Percentiles rank a stretch among this genome's conserved stretches.
Conservation (phyloP, 2,329 filamentous ascomycete species). For the Coniochaeta hoffmannii region DNA sequence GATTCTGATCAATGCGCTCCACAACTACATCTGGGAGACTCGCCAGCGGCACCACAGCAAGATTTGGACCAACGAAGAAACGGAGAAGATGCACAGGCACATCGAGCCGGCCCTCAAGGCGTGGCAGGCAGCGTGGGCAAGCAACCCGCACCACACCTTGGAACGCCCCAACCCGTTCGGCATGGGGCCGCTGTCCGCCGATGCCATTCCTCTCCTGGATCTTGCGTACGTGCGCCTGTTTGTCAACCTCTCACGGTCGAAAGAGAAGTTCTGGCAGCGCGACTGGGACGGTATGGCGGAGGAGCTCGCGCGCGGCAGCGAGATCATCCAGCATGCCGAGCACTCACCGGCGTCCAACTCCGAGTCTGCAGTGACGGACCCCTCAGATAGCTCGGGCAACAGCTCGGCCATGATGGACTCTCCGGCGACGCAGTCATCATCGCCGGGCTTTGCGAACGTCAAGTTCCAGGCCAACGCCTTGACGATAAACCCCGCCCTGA, state of each 20-base stretch:
- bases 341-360: conserved; percentile 46
- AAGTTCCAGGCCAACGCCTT: conserved; percentile 24
- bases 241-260: conserved; percentile 85
- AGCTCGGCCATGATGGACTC: conserved; percentile 43
- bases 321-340: conserved; percentile 67
- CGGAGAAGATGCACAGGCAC: conserved; percentile 90
- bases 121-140: conserved; percentile 90
- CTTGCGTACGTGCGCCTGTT: conserved; percentile 88
- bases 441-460: conserved; percentile 34
- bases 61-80: conserved; percentile 85
- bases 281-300: conserved; percentile 90
- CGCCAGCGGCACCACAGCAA: conserved; percentile 82
- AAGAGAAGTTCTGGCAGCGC: conserved; percentile 88
- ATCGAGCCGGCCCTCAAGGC: conserved; percentile 90
- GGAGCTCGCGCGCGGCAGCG: conserved; percentile 71
- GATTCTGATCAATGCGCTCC: conserved; percentile 85
- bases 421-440: conserved; percentile 43
- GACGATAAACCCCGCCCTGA: conserved; percentile 12
- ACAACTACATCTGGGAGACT: conserved; percentile 99
- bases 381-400: conserved; percentile 37
- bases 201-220: conserved; percentile 85
- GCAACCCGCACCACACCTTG: conserved; percentile 75
- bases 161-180: conserved; percentile 81
- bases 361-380: conserved; percentile 34
- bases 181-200: conserved; percentile 74